Conservation (phyloP, 2,329 filamentous ascomycete genomes). For the Cercospora berteroae region DNA sequence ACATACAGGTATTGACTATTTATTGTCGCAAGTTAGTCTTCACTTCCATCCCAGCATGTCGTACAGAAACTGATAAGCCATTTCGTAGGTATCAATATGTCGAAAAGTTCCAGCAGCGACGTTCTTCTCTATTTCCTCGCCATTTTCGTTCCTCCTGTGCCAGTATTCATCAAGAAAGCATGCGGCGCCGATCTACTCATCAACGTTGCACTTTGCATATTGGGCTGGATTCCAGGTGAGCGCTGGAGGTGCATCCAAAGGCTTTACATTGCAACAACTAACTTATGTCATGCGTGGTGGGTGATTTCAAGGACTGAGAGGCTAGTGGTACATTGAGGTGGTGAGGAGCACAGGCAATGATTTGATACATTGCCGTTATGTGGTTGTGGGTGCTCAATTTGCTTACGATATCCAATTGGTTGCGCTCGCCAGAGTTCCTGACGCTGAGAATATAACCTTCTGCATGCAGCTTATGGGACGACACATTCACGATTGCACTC, state of each 20-base stretch:
- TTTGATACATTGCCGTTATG: neutral
- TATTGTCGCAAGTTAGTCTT: neutral
- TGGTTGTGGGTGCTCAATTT: neutral
- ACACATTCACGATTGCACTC: neutral
- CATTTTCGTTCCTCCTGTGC: constrained; percentile 80
- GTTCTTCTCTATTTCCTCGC: constrained; percentile 45
- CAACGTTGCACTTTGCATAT: constrained; percentile 80
- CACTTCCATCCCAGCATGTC: neutral
- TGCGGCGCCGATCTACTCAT: constrained; percentile 81
- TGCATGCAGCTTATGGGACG: neutral
- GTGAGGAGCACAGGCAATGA: neutral
- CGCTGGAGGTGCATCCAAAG: neutral
- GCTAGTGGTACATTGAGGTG: neutral
- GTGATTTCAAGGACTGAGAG: neutral
- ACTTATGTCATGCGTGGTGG: constrained; percentile 24
- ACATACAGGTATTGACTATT: neutral
- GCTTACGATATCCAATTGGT: neutral
- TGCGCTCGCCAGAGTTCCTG: neutral
- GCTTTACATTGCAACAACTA: neutral
- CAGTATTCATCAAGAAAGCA: constrained; percentile 85
- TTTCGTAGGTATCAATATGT: neutral
- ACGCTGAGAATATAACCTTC: neutral
- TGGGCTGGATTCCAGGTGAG: constrained; percentile 53
- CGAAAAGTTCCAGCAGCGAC: constrained; percentile 12
- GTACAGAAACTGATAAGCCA: neutral